A percentile compares a stretch with the other conserved stretches of the same genome.
Evolutionary conservation across 139 green algal species (phyloP).

Genomic region (Spirogloea muscicola): DNA sequence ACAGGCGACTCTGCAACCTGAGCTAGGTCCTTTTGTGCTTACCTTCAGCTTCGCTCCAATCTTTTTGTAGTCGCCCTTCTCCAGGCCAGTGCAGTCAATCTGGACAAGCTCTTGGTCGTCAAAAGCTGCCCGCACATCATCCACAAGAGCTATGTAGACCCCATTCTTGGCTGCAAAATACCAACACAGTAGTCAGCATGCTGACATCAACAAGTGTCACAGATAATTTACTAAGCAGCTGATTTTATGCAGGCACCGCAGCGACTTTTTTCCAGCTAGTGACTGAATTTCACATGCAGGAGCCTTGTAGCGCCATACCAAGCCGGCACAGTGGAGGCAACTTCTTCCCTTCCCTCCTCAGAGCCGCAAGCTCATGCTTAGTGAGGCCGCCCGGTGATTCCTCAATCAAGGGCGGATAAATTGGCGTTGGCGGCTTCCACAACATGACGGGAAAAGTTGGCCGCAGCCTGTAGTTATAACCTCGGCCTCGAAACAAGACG

Average conservation of each 20-base stretch:
- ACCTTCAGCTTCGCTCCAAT: slow-evolving; percentile 40
- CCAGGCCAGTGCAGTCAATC: slow-evolving; percentile 27
- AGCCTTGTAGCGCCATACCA: too few species aligned
- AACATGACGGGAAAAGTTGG: slow-evolving; percentile 29
- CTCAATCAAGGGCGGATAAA: slow-evolving; percentile 29
- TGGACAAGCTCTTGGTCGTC: slow-evolving; percentile 3
- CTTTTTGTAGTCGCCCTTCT: slow-evolving; percentile 47
- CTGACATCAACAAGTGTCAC: too few species aligned
- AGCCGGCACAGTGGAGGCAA: too few species aligned
- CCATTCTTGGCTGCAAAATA: slow-evolving; percentile 42
- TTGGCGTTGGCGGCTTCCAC: slow-evolving; percentile 40
- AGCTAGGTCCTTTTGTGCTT: neutral
- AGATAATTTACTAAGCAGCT: too few species aligned
- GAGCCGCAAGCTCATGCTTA: slow-evolving; percentile 12
- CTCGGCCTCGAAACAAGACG: slow-evolving; percentile 22
- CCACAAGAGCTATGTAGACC: slow-evolving; percentile 23
- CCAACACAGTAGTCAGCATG: too few species aligned
- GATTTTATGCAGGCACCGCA: too few species aligned
- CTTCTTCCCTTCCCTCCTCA: too few species aligned
- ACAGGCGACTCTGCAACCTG: neutral
- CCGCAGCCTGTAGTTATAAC: slow-evolving; percentile 33
- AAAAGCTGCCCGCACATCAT: slow-evolving; percentile 19
- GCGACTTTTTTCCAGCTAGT: too few species aligned
- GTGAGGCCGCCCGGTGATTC: slow-evolving; percentile 20
- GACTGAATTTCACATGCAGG: too few species aligned